These are phyloP conservation scores for Mycena latifolia DNA, from an alignment of 768 basidiomycete genomes.

Conservation along the genomic window DNA sequence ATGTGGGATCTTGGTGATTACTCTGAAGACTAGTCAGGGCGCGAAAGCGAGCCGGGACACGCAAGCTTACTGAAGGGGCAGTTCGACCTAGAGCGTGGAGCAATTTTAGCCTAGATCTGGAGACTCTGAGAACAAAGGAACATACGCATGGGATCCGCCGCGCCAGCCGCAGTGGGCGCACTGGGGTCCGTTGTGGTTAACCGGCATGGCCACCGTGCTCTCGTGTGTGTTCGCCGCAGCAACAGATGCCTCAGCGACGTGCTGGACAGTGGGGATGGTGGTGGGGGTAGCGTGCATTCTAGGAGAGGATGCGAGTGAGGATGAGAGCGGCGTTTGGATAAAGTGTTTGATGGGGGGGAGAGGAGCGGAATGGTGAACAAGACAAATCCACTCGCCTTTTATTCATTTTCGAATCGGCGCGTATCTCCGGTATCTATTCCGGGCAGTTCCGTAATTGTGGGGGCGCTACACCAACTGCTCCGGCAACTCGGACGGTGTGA, in stretches of 20 bases:
- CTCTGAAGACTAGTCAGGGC: background rate
- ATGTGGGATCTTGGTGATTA: background rate
- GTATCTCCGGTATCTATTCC: too few relatives aligned
- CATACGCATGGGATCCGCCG: conserved; percentile 48
- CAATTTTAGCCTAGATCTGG: background rate
- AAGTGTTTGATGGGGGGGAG: too few relatives aligned
- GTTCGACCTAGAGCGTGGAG: background rate
- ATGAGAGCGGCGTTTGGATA: background rate
- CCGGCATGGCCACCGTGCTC: conserved; percentile 41
- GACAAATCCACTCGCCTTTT: too few relatives aligned
- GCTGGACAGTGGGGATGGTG: background rate
- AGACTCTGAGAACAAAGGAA: background rate
- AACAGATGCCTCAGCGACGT: conserved; percentile 35
- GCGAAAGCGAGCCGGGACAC: background rate
- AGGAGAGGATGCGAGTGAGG: background rate
- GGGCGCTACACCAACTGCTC: too few relatives aligned
- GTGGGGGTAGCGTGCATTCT: background rate
- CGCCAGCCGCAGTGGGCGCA: conserved; percentile 86
- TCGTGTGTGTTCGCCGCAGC: conserved; percentile 42
- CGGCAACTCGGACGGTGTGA: too few relatives aligned
- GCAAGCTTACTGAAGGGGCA: conserved; percentile 15
- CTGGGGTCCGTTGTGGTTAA: conserved; percentile 74
- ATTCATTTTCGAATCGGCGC: too few relatives aligned
- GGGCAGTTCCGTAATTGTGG: too few relatives aligned
- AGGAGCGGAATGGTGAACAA: too few relatives aligned